A percentile compares a stretch with the other conserved stretches of the same genome.
Evolutionary conservation across 2,329 filamentous ascomycete species (phyloP).

Genomic region (Colletotrichum sp.): DNA sequence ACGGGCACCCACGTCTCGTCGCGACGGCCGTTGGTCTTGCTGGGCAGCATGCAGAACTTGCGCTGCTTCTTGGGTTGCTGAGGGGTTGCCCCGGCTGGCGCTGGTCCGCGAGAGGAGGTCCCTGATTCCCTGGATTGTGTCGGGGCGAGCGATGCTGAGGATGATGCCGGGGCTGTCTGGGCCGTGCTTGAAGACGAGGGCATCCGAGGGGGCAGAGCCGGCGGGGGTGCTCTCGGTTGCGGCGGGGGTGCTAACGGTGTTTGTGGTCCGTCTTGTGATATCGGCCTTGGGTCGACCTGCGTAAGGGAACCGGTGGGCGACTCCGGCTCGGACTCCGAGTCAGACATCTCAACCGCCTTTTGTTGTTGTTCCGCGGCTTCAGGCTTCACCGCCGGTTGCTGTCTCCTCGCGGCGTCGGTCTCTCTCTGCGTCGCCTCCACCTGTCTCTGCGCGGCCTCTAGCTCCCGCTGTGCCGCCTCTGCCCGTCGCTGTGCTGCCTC

Average conservation of each 20-base stretch:
- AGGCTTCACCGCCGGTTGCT: not conserved
- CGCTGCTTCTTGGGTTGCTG: slow-evolving; percentile 58
- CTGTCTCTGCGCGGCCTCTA: slow-evolving; percentile 18
- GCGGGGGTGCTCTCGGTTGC: not conserved
- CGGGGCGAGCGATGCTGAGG: slow-evolving; percentile 9
- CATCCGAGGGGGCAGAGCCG: not conserved
- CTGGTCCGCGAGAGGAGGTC: slow-evolving; percentile 9
- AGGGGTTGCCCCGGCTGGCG: slow-evolving; percentile 5
- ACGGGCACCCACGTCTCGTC: slow-evolving; percentile 81
- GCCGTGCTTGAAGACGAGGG: slow-evolving; percentile 5
- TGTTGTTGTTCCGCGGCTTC: not conserved
- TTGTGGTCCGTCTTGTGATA: not conserved
- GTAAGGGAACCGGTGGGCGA: not conserved
- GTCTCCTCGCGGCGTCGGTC: not conserved
- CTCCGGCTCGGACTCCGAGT: not conserved
- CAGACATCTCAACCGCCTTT: not conserved
- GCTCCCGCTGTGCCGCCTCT: slow-evolving; percentile 21
- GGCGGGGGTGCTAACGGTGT: not conserved
- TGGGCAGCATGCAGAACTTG: slow-evolving; percentile 81
- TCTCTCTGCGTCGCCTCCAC: slow-evolving; percentile 19
- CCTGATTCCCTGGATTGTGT: slow-evolving; percentile 23
- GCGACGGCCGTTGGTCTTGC: slow-evolving; percentile 54
- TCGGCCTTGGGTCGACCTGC: not conserved
- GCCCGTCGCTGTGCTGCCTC: slow-evolving; percentile 13
- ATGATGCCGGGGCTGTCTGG: not conserved